Evolutionary conservation across 2,329 filamentous ascomycete genomes (phyloP), one percentile per base, ranked within the genome.

Genomic region (Fusarium armeniacum): DNA sequence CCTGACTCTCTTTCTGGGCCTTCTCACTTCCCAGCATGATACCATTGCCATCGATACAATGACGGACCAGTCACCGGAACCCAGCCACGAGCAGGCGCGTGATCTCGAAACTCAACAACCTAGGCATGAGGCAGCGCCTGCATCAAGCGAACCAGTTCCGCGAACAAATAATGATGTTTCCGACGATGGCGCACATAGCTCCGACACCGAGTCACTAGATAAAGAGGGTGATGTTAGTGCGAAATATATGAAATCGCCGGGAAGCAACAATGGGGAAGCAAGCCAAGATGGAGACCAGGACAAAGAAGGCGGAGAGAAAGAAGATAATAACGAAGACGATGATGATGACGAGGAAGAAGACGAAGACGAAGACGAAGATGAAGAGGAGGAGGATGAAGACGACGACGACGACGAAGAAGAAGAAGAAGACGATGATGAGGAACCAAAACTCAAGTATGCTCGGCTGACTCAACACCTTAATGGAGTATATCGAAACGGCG

Each of bases 361-460:
- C 0, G 81, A 82, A 0, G 85, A 84, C 0, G 82, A 83, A 0
- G 84, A 83, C 0, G 84, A 84, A 0, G 87, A 89, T 0, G 87
- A 89, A 0, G 88, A 90, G 0, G 87, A 89, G 0, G 89, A 90
- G 0, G 91, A 93, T 0, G 91, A 92, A 0, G 90, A 91, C 0
- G 93, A 97, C 0, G 79, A 80, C 0, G 79, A 80, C 0, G 81
- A 82, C 0, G 85, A 84, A 0, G 82, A 91, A 0, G 93, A 97
- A 0, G 81, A 82, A 0, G 85, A 84, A 0, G 83, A 89, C 0
- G 89, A 96, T 5, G 94, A 98, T 8, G 95, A 98, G 20, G 95
- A 98, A 80, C 97, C 96, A 30, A 91, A 91, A 76, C 87, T 99
- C 74, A 99, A 99, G 81, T 98, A 98, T 79, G 91, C 91, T 52